Evolutionary conservation across 108 stramenopile species (phyloP).

Genomic region (Discostella stelligeroides): DNA sequence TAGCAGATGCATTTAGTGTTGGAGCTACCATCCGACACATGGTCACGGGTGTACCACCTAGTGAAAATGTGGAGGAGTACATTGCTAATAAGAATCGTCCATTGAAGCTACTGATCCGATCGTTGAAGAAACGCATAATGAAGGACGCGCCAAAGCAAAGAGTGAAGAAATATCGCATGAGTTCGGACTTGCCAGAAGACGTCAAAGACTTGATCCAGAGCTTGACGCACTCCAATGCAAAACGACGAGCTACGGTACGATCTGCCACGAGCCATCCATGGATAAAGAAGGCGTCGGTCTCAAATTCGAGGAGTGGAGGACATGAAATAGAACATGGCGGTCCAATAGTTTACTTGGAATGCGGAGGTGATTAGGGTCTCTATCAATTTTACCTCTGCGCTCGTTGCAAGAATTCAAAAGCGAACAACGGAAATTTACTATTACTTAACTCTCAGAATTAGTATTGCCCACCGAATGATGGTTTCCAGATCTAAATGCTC

Average conservation of each 20-base stretch:
- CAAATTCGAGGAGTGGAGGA: too few species aligned
- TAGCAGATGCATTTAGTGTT: slow-evolving; percentile 83
- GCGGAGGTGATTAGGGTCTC: neutral
- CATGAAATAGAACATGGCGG: slow-evolving; percentile 22
- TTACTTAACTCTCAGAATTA: too few species aligned
- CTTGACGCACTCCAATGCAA: slow-evolving; percentile 29
- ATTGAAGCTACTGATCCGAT: slow-evolving; percentile 29
- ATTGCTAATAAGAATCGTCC: slow-evolving; percentile 43
- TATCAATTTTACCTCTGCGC: slow-evolving; percentile 10
- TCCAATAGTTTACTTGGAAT: slow-evolving; percentile 31
- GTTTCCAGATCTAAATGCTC: too few species aligned
- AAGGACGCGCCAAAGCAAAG: slow-evolving; percentile 14
- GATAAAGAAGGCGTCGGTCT: slow-evolving; percentile 6
- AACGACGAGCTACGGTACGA: slow-evolving; percentile 35
- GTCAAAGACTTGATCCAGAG: slow-evolving; percentile 25
- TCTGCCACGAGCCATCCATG: slow-evolving; percentile 21
- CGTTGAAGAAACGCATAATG: slow-evolving; percentile 14
- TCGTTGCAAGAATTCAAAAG: too few species aligned
- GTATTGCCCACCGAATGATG: too few species aligned
- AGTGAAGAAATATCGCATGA: slow-evolving; percentile 32
- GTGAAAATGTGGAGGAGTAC: slow-evolving; percentile 69
- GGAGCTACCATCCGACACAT: slow-evolving; percentile 81
- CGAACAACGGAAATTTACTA: too few species aligned
- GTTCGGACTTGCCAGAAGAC: slow-evolving; percentile 33
- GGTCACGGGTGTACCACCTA: slow-evolving; percentile 82